Evolutionary conservation across 371 early-diverging fungal species (phyloP), one percentile per base, ranked within the genome.

Genomic region (Mucor mucedo): DNA sequence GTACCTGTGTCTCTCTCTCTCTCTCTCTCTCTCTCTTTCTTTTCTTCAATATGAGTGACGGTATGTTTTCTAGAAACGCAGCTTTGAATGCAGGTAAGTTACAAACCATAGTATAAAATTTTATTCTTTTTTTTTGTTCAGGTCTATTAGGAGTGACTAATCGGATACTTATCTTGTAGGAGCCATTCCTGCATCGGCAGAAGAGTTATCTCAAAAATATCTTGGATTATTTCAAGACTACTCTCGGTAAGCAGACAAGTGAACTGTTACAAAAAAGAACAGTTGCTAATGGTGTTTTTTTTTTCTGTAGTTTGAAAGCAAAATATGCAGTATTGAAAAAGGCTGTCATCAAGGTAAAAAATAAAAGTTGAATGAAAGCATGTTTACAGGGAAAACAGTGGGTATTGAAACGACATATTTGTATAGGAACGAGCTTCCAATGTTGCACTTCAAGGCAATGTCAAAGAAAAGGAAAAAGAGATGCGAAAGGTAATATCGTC

Each of bases 401-500:
- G 35, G 4, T 35, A 13, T 53, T 2, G 39, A 3, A 29, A 28
- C 47, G 10, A 40, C 9, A 40, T 4, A 28, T 44, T 10, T 42
- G 32, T 11, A 21, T 38, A 88, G 88, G 87, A 88, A 69, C 85
- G 84, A 84, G 74, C 84, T 3, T 77, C 77, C 10, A 88, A 84
- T 63, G 67, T 77, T 9, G 44, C 79, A 3, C 67, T 88, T 30
- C 86, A 87, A 55, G 76, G 80, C n/a, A 81, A 83, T 33, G 77
- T 85, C 27, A 88, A 88, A 58, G 84, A 85, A 53, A 87, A 85
- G 66, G 89, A 88, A 64, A 85, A 87, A 54, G 87, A 88, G 48
- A 63, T 86, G n/a, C 63, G 89, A 67, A 84, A 85, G 73, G 89
- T 87, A 69, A 44, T 5, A 29, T 30, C 5, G 29, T 21, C 3